Base-by-base conservation (phyloP, 805 yeast genomes). In the Kluyveromyces lactis region DNA sequence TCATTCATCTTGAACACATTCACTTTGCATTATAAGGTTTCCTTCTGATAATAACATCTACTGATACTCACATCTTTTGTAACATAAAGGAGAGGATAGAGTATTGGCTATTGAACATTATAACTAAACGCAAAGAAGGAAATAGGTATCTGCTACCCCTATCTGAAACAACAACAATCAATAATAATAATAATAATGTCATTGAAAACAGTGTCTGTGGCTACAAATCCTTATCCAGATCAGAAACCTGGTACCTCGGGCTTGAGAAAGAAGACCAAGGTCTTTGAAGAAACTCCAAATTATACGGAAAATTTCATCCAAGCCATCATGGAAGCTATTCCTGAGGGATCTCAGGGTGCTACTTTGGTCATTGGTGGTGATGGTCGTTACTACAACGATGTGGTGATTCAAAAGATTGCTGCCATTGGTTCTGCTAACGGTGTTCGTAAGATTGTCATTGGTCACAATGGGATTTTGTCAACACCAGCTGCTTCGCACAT, bases 231-330 rank as follows among this genome's bases (percentile, higher is more conserved):
- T 1, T 90, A 76, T 63, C 71, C 64, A 31, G 98, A 89, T 66
- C 98, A 90, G 62, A 92, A 89, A 61, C 97, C 98, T 10, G 98
- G 98, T 27, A 90, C 98, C 17, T 90, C 97, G 6, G 98, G 98
- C 18, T 76, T 90, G 36, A 77, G 98, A 56, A 90, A 90, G 71
- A 87, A 82, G 67, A 95, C 90, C 32, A 72, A 70, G 18, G 89
- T 86, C 18, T 90, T 90, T 68, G 77, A 86, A 64, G 52, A 64
- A 32, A 79, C 77, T 52, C 68, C 71, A 10, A 68, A 86, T 60
- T 90, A 90, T 67, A 82, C 95, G 1, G 97, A 90, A 62, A 90
- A 92, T 69, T 90, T 90, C 66, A 74, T 92, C 50, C 98, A 90
- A 63, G 75, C 96, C 6, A 74, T 86, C 43, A 61, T 89, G 40